Base-by-base conservation (phyloP, 2,329 filamentous ascomycete species). In the Ambrosiella cleistominuta region DNA sequence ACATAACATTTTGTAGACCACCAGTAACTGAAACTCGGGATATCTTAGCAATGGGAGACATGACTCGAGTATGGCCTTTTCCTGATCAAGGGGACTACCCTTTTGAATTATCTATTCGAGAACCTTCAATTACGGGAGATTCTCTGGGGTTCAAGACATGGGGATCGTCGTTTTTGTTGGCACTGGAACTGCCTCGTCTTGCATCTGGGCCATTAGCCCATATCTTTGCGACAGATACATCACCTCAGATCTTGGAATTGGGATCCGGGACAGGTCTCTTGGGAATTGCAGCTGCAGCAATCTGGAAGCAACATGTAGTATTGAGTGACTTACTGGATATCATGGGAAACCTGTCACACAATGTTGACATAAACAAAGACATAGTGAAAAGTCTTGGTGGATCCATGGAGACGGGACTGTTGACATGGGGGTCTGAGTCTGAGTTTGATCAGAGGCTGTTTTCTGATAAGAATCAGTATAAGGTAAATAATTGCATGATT, bases 191-290 rank as follows among this genome's bases (percentile, higher is more conserved):
- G 35, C 72, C 73, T 17, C 66, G 66, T 11, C 71, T 82, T 44
- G 69, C 66, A 7, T 69, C 67, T 49, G 72, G 68, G 12, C 70
- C 72, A 0, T 65, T 81, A 19, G 72, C 71, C 38, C 70, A 74
- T 49, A 63, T 79, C 7, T 70, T 81, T 13, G 66, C 69, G 44
- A 65, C 68, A 58, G 66, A 66, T 11, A 61, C 68, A 49, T 61
- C 65, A 3, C 65, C 70, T 13, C 63, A 66, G 3, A 71, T 81
- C 1, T 75, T 97, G 7, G 91, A 97, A 67, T 77, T 97, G 1
- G 93, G 91, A 3, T 83, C 91, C 0, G 91, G 93, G 0, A 97
- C 91, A 0, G 91, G 91, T 0, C 76, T 98, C n/a, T 79, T 95
- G 8, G 93, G 93, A 0, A 74, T 97, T 49, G 85, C 90, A 1